These are phyloP conservation scores for Neltuma alba DNA, from an alignment of 306 rosid genomes.

Conservation along the genomic window DNA sequence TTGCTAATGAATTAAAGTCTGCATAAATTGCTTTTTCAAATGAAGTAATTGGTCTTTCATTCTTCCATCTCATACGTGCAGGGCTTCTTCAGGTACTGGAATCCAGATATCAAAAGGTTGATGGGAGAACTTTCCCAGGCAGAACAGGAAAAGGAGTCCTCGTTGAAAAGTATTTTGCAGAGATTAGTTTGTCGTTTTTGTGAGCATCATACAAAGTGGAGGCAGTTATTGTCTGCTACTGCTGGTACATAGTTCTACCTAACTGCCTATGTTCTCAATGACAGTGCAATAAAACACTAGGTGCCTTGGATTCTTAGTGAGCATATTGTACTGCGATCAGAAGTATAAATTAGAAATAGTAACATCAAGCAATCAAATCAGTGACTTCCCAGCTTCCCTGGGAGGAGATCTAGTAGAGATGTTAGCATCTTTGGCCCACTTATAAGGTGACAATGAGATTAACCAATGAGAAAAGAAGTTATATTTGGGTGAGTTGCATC, in stretches of 20 bases:
- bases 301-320: not conserved
- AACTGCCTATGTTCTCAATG: constrained; percentile 27
- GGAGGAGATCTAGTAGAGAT: not conserved
- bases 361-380: not conserved
- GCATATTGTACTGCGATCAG: not conserved
- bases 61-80: constrained; percentile 48
- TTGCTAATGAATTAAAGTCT: not conserved
- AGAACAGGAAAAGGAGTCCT: constrained; percentile 74
- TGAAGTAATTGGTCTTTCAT: constrained; percentile 18
- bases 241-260: constrained; percentile 57
- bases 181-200: constrained; percentile 78
- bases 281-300: constrained; percentile 15
- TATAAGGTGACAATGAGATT: constrained; percentile 14
- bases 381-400: constrained; percentile 15
- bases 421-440: constrained; percentile 26
- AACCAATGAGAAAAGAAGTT: not conserved
- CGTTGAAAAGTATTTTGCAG: constrained; percentile 75
- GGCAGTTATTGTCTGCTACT: constrained; percentile 75
- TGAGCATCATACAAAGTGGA: constrained; percentile 80
- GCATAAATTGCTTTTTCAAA: not conserved
- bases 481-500: constrained; percentile 10
- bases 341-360: constrained; percentile 8
- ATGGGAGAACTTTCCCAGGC: constrained; percentile 72
- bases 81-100: constrained; percentile 93
- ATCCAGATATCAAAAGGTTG: constrained; percentile 67